Conservation (phyloP, 2,329 filamentous ascomycete genomes). For the Fusarium palustre region DNA sequence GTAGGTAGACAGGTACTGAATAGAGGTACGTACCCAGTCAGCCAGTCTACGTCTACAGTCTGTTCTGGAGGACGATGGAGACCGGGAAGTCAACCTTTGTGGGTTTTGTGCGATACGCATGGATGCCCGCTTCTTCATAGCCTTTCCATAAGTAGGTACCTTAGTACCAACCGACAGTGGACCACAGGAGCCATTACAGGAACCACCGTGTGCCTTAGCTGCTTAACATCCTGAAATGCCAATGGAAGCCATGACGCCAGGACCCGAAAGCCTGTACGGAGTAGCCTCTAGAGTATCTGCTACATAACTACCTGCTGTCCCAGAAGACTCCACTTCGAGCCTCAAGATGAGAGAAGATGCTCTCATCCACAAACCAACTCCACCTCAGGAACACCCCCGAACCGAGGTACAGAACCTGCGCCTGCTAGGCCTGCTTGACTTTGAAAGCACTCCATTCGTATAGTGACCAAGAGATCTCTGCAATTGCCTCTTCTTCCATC, state of each 20-base stretch:
- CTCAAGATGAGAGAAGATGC: constrained; percentile 14
- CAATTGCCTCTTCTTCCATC: not conserved
- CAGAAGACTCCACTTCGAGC: constrained; percentile 22
- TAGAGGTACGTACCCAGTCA: too few relatives aligned
- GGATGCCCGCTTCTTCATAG: constrained; percentile 3
- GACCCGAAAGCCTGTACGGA: constrained; percentile 16
- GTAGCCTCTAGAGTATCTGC: constrained; percentile 5
- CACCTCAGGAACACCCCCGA: constrained; percentile 17
- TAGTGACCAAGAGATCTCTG: constrained; percentile 19
- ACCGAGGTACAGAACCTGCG: constrained; percentile 27
- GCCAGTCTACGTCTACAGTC: constrained; percentile 6
- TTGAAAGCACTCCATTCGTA: constrained; percentile 28
- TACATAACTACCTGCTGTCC: not conserved
- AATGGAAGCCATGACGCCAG: constrained; percentile 20
- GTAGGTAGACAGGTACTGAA: too few relatives aligned
- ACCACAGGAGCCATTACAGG: not conserved
- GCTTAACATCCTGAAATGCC: constrained; percentile 10
- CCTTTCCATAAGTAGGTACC: constrained; percentile 19
- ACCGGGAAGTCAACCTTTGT: constrained; percentile 24
- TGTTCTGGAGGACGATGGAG: constrained; percentile 30
- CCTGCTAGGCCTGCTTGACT: constrained; percentile 21
- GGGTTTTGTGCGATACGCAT: constrained; percentile 25
- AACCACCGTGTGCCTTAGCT: not conserved
- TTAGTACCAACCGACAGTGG: not conserved
- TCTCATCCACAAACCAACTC: constrained; percentile 15